Evolutionary conservation across 2,329 filamentous ascomycete species (phyloP).

Genomic region (Tolypocladium pustulatum): DNA sequence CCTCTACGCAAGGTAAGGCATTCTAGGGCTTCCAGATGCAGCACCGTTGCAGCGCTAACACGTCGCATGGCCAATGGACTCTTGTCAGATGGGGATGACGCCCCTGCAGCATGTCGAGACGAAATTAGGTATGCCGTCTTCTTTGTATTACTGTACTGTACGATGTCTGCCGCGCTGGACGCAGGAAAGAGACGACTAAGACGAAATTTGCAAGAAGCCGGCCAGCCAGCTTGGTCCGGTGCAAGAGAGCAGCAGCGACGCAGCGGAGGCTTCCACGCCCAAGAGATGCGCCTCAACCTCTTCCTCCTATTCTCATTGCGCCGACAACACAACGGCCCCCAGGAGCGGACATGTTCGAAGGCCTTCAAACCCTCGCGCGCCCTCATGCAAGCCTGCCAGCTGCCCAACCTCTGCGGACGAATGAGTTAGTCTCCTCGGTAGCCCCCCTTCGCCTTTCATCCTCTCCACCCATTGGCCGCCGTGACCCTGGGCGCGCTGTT

Average conservation of each 20-base stretch:
- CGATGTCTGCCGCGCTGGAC: too few species aligned
- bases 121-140: neutral
- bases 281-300: too few species aligned
- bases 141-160: too few species aligned
- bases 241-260: too few species aligned
- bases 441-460: too few species aligned
- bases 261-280: too few species aligned
- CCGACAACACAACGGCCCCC: too few species aligned
- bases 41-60: neutral
- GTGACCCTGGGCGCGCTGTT: neutral
- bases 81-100: neutral
- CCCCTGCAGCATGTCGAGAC: neutral
- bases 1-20: neutral
- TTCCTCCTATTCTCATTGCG: too few species aligned
- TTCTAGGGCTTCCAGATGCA: neutral
- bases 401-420: neutral
- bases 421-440: neutral
- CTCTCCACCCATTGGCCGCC: neutral
- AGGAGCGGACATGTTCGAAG: neutral
- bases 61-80: neutral
- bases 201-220: neutral
- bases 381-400: neutral
- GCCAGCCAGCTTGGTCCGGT: too few species aligned
- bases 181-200: too few species aligned
- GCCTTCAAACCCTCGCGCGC: neutral